Evolutionary conservation across 1,284 basidiomycete species (phyloP), one percentile per base, ranked within the genome.

Genomic region (Schizophyllum commune): DNA sequence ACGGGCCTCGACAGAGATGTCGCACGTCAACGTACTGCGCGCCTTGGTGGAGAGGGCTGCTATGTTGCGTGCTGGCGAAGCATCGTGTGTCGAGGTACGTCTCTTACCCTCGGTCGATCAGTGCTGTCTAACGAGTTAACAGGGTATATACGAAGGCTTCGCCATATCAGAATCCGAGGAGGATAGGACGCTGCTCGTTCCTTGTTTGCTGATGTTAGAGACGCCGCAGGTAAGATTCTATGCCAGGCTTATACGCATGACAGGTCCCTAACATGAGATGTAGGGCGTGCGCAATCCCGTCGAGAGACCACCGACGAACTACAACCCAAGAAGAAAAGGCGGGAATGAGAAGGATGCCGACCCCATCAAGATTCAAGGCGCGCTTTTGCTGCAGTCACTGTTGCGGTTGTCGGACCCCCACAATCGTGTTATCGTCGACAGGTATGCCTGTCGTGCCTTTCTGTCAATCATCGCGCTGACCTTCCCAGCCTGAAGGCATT

Each of bases 321-420:
- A 11, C 13, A 59, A 58, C 47, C 57, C 59, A 32, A 57, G 55
- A 59, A 32, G 57, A 65, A 66, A 66, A 65, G 67, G 64, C 59
- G 65, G 62, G 61, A 60, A 66, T 19, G 22, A 67, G 32, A 64
- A 62, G 1, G 65, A 63, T 20, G 64, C 63, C 63, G 2, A 63
- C 70, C 53, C 86, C 85, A 68, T 85, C 86, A 91, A 85, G 67
- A 82, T 89, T n/a, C 93, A 94, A 71, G 95, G 95, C 1, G 91
- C 92, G 7, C 72, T 96, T 11, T 73, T 98, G 5, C 75, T 97
- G 1, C 94, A 97, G 72, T 85, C 89, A 1, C 76, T 96, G 61
- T 79, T 96, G 19, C 82, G 79, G 32, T 78, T 96, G 13, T 73
- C 83, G 0, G 75, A 81, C 5, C 85, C 88, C 0, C 80, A 88